Evolutionary conservation across 73 alveolate genomes (phyloP).

Genomic region (Tetrahymena thermophila): DNA sequence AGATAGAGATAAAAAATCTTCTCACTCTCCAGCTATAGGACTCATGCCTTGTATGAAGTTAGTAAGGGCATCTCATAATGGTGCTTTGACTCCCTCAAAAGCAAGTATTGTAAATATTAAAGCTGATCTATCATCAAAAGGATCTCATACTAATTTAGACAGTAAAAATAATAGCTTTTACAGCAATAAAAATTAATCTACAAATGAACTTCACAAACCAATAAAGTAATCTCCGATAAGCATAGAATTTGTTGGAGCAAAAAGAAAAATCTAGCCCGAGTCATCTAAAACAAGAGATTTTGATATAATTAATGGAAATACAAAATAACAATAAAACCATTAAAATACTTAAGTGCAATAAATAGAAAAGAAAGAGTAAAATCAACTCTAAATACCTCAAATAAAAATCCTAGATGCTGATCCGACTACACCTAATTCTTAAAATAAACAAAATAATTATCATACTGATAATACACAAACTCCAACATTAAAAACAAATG

Average conservation of each 20-base stretch:
- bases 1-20: background rate
- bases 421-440: background rate
- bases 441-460: background rate
- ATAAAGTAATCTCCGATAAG: background rate
- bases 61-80: background rate
- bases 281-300: background rate
- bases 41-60: background rate
- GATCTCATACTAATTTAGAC: background rate
- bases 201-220: background rate
- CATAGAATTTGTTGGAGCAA: background rate
- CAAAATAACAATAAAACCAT: background rate
- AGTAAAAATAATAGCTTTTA: background rate
- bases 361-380: background rate
- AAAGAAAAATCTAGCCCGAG: background rate
- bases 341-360: background rate
- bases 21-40: background rate
- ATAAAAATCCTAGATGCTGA: background rate
- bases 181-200: background rate
- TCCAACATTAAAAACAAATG: background rate
- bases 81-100: background rate
- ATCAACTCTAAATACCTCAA: background rate
- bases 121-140: background rate
- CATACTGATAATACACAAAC: background rate
- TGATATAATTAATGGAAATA: background rate
- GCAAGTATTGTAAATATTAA: background rate